Base-by-base conservation (phyloP, 108 stramenopile species). In the Fragilaria crotonensis region DNA sequence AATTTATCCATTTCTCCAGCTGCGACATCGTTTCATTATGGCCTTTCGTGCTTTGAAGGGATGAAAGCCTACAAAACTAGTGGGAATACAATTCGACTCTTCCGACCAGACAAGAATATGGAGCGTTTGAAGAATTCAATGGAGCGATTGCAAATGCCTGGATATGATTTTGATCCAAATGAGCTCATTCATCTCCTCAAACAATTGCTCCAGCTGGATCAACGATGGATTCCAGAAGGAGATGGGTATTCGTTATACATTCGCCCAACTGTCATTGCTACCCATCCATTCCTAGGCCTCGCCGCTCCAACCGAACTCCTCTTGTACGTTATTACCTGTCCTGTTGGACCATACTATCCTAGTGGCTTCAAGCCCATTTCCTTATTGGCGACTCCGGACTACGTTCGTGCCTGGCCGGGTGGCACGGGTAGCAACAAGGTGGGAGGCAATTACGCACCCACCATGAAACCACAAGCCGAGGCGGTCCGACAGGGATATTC, bases 241-340 rank as follows among this genome's bases (percentile, higher is more conserved):
- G 90, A 90, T 60, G 96, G 96, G n/a, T 97, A 97, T 63, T 90
- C 92, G 14, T 69, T 97, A n/a, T 98, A 98, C 75, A 57, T 98
- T 45, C 87, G 97, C 20, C 97, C 97, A 17, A 97, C 96, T 0
- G 93, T 92, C 18, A 81, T 98, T 33, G 81, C 90, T 52, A 97
- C 93, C 33, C 80, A 94, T 50, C 81, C 78, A 45, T 90, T 73
- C 51, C 71, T 96, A 46, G 93, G 90, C 9, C 53, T 96, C 25
- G 69, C 77, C n/a, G 66, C 83, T 5, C 82, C 90, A 17, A 65
- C 82, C 3, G 64, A 67, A 41, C 48, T 94, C 22, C 64, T 90
- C 30, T 47, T 95, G 3, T 97, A 74, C 64, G 78, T 82, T 31
- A 95, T 97, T 54, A 77, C 89, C 20, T 77, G 70, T 30, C 96